Evolutionary conservation across 345 rosid species (phyloP).

Genomic region (Alliaria petiolata): DNA sequence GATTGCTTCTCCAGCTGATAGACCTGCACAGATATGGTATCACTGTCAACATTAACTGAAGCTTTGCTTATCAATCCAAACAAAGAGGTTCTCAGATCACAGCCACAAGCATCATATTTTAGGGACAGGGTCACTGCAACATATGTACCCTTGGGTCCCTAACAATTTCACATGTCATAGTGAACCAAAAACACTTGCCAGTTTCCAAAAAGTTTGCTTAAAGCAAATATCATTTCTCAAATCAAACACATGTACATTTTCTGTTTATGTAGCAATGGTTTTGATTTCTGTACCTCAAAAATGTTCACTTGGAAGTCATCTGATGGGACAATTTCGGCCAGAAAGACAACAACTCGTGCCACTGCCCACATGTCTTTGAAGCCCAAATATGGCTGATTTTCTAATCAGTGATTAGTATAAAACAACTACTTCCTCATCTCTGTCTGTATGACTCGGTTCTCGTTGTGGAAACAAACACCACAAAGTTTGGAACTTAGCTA

Average conservation of each 20-base stretch:
- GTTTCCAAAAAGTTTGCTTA: neutral
- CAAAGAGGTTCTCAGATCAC: neutral
- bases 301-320: neutral
- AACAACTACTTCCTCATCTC: too few species aligned
- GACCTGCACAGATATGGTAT: neutral
- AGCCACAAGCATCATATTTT: neutral
- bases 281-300: neutral
- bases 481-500: conserved; percentile 18
- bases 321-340: neutral
- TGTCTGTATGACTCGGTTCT: too few species aligned
- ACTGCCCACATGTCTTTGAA: neutral
- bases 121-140: neutral
- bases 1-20: neutral
- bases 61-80: neutral
- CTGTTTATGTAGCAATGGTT: neutral
- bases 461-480: neutral
- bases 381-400: too few species aligned
- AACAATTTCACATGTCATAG: neutral
- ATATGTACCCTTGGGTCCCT: neutral
- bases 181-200: too few species aligned
- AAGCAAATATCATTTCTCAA: neutral
- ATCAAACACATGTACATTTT: neutral
- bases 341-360: neutral
- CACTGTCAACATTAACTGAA: neutral
- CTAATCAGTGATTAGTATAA: too few species aligned